Base-by-base conservation (phyloP, 257 asterid genomes). In the Solanum tarapatanum region DNA sequence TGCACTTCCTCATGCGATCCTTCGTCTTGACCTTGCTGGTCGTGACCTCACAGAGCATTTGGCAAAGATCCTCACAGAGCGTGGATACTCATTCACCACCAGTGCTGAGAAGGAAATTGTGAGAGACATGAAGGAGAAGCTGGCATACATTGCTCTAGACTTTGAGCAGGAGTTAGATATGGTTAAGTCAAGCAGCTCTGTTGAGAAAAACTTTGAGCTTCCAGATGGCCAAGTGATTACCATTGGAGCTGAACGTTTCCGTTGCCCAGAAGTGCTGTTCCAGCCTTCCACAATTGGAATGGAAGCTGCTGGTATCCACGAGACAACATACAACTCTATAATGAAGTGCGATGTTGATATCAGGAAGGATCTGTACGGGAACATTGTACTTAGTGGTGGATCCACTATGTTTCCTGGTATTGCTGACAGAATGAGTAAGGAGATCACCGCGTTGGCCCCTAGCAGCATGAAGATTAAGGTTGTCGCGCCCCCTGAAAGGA, bases 61-160 rank as follows among this genome's bases (percentile, higher is more conserved):
- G 26, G 90, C 92, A 16, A 91, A 91, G 39, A 89, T 91, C 88
- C 93, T 91, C 36, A 91, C 93, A 0, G 92, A 91, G 87, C 87
- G 93, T 28, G 92, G 93, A 14, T 91, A 91, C 90, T 84, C 88
- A 74, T 91, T 91, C 68, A 68, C 87, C 24, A 91, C 93, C 85
- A 86, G 89, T 32, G 92, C 93, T 2, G 93, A 91, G 91, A 89
- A 90, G 91, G 93, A 91, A 91, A 91, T 91, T 16, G 93, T 91
- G 86, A 89, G 93, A 70, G 93, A 91, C 90, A 91, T 91, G 91
- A 91, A 91, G 55, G 93, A 91, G 89, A 91, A 91, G 89, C 91
- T 91, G 30, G 37, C 92, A 7, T 91, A 91, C 91, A 91, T 91
- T 24, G 92, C 92, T 66, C 92, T 91, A 1, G 91, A 91, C 30